Evolutionary conservation across 352 stramenopile genomes (phyloP).

Genomic region (Globisporangium mamillatum): DNA sequence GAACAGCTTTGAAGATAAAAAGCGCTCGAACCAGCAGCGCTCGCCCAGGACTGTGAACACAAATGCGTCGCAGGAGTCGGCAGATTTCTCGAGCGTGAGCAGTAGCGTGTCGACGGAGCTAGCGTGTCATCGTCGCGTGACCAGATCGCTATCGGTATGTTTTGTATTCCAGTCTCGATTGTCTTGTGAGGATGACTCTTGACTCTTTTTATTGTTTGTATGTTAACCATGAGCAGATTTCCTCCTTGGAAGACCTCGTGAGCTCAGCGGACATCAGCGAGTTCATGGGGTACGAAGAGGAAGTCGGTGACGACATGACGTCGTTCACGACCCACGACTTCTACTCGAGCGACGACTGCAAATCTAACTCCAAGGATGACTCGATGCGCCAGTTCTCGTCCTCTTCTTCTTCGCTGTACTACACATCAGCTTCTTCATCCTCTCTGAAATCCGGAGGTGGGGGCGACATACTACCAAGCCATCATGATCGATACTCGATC

Average conservation of each 20-base stretch:
- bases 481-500: slow-evolving; percentile 14
- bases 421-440: slow-evolving; percentile 6
- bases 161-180: neutral
- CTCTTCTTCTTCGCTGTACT: slow-evolving; percentile 10
- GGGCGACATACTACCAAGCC: neutral
- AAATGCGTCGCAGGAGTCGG: slow-evolving; percentile 24
- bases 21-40: slow-evolving; percentile 16
- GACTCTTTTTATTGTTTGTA: slow-evolving; percentile 1
- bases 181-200: slow-evolving; percentile 13
- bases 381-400: slow-evolving; percentile 7
- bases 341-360: slow-evolving; percentile 23
- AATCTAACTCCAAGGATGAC: slow-evolving; percentile 7
- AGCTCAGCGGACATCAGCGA: slow-evolving; percentile 47
- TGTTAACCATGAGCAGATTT: slow-evolving; percentile 14
- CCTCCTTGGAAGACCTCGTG: slow-evolving; percentile 11
- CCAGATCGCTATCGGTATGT: slow-evolving; percentile 53
- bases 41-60: slow-evolving; percentile 12
- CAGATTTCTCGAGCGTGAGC: slow-evolving; percentile 46
- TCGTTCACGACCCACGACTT: slow-evolving; percentile 42
- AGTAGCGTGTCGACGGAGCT: slow-evolving; percentile 59
- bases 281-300: slow-evolving; percentile 57
- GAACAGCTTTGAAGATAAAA: slow-evolving; percentile 27
- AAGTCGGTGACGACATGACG: slow-evolving; percentile 30
- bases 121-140: slow-evolving; percentile 52
- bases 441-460: neutral